These are phyloP conservation scores for Tritrichomonas foetus DNA, from an alignment of 208 protist species.

Conservation along the genomic window DNA sequence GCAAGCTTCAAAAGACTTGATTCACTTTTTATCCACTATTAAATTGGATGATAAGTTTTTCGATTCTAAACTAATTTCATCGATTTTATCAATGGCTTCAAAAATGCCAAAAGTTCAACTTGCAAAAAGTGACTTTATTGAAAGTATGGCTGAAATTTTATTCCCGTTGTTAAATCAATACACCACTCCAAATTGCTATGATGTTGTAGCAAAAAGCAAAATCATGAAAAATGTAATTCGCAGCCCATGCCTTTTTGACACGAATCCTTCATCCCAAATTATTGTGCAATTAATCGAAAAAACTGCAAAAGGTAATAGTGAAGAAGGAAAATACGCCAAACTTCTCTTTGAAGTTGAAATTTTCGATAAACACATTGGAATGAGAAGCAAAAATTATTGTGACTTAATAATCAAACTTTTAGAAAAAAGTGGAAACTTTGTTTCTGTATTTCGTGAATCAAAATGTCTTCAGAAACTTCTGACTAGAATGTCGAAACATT, in stretches of 20 bases:
- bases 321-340: no score
- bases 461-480: background rate
- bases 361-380: no score
- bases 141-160: background rate
- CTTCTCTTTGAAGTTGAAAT: no score
- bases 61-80: background rate
- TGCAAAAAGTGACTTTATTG: background rate
- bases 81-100: background rate
- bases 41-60: background rate
- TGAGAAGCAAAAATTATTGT: no score
- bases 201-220: background rate
- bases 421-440: background rate
- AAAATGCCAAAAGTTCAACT: background rate
- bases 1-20: background rate
- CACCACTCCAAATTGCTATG: background rate
- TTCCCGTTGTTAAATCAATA: background rate
- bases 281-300: no score
- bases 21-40: background rate
- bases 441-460: background rate
- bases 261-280: no score
- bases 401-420: background rate
- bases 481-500: background rate
- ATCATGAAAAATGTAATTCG: background rate
- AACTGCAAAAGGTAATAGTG: no score
- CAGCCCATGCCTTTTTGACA: background rate